Evolutionary conservation across 2,329 filamentous ascomycete species (phyloP), one percentile per base, ranked within the genome.

Genomic region (Pseudofabraea citricarpa): DNA sequence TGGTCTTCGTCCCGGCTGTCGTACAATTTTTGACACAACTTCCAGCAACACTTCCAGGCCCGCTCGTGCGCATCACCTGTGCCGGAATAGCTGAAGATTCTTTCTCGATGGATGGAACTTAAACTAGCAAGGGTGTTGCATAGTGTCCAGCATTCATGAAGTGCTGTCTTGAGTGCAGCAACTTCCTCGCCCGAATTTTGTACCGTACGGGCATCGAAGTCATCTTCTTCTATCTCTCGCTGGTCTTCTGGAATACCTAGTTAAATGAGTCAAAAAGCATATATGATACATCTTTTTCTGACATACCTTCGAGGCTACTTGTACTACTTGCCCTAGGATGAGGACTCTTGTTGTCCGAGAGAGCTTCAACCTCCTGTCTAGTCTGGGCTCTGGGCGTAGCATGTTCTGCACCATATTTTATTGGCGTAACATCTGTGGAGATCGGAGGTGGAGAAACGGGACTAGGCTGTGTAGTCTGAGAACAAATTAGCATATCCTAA

Each of bases 11-110:
- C 81, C 40, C 83, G 77, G 52, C 84, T 88, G 48, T 90, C 80
- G 60, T 96, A 96, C 3, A 97, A 75, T 45, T 86, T 85, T 61
- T 95, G 88, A 60, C 90, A 97, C 19, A 97, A 71, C 55, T 85
- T 86, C 91, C 90, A 97, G 66, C 90, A 97, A 49, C 85, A 87
- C 63, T 87, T 89, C 91, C 90, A 96, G 0, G 90, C 90, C 55
- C 85, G 84, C 61, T 95, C 88, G 59, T 95, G 87, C 21, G 84
- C 79, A 52, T 89, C 84, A 1, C 85, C 83, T 9, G 80, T 83
- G 10, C 81, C 83, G 1, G 85, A 83, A 54, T 78, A 85, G 61
- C 80, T 82, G 63, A 93, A 91, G 23, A 90, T 83, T 16, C 87
- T 77, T 54, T 88, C 79, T 21, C 89, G 81, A 59, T 95, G 87